Evolutionary conservation across 768 basidiomycete species (phyloP), one percentile per base, ranked within the genome.

Genomic region (Pleurotus giganteus): DNA sequence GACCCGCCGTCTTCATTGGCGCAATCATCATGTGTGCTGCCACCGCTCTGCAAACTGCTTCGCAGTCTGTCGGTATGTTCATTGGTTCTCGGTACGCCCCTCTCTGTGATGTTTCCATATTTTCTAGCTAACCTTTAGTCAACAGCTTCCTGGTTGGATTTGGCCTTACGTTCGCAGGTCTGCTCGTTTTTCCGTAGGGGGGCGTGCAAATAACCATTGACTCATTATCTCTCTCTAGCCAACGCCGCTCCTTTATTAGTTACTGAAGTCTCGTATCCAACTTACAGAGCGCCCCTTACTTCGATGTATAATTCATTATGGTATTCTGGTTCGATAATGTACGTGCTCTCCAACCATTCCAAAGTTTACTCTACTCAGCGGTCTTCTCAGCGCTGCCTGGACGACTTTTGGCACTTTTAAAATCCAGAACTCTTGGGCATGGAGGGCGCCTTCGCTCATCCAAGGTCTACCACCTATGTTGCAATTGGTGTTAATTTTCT

Each of bases 321-420:
- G 90, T 91, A 90, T 67, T 84, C 86, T 15, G 91, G 91, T 55
- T 76, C 89, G 53, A 90, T 92, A 65, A 64, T 91, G 84, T 86
- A 59, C 41, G 81, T 74, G 32, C 52, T 47, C 56, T 59, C 17
- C 44, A 59, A n/a, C 4, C 29, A 28, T 19, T 49, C 47, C 13
- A 26, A 4, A 19, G 19, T 52, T 19, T 51, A 46, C 21, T 24
- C 15, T 43, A 1, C 24, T 51, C 34, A 56, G 28, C 44, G 34
- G 9, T 42, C 49, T 21, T 47, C 43, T 26, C 36, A 84, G 83
- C 57, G 84, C 90, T 32, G 89, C 89, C n/a, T 93, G 90, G 92
- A 76, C 87, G 0, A 89, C 89, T 0, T 94, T 84, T 65, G 91
- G 90, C 23, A 88, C 91, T 13, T 86, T 89, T 75, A 78, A 80